Evolutionary conservation across 1,284 basidiomycete genomes (phyloP), one percentile per base, ranked within the genome.

Genomic region (Hemileia vastatrix): DNA sequence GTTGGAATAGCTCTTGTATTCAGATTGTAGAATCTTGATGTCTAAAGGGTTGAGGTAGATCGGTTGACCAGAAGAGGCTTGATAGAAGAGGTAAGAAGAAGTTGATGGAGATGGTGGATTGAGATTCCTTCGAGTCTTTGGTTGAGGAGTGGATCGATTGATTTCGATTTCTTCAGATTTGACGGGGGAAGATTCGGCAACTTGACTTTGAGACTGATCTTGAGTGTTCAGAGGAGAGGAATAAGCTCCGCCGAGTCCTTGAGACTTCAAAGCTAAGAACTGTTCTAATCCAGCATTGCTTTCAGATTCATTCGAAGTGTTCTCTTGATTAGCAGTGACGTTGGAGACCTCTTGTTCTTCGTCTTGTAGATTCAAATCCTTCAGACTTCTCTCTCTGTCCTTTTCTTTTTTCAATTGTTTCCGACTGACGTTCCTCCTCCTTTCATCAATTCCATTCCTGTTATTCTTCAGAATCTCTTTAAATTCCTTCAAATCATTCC

Each of bases 11-110:
- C 82, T 82, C 68, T 84, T 81, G 77, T 86, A 96, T 74, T 93
- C 86, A 9, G 89, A 83, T 15, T 92, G 80, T 13, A 99, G 81
- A 63, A 96, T 91, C 77, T 86, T 88, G 77, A 94, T 95, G 76
- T 99, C 94, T 44, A 98, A 82, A 1, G 94, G 93, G 72, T 95
- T 91, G 13, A 99, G 82, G 79, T 88, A 99, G 70, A 97, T 83
- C 18, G 89, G 88, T 65, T 90, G 82, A n/a, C 94, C 95, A 1
- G 90, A 89, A 0, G 90, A 84, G 11, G 91, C 88, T 77, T 98
- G 95, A 77, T 96, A 99, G 77, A 90, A 99, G 72, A 88, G 90
- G 77, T 95, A 97, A 13, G 52, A 70, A 1, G 72, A 68, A 1
- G 65, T 64, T 24, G 67, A 66, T 36, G 72, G 71, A 48, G 70